Conservation (phyloP, 495 filamentous ascomycete genomes). For the Geoglossum glabrum region DNA sequence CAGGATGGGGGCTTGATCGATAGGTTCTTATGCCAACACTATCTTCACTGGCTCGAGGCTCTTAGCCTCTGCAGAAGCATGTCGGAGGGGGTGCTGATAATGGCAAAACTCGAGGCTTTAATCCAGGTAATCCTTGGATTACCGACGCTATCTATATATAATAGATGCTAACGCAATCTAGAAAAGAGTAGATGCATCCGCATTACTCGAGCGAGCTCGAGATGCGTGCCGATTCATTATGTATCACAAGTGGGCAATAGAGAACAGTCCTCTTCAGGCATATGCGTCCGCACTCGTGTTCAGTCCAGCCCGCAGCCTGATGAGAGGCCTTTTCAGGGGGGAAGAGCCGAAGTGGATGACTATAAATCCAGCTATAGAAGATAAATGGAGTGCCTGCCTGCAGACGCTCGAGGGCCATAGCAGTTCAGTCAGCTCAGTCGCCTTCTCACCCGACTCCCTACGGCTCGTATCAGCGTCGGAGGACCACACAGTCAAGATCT, state of each 20-base stretch:
- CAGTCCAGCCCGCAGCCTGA: not conserved
- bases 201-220: not conserved
- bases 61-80: not conserved
- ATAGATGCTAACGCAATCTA: not conserved
- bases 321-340: not conserved
- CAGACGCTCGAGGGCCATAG: too few relatives aligned
- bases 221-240: not conserved
- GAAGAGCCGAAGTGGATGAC: not conserved
- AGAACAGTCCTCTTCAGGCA: not conserved
- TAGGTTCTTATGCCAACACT: not conserved
- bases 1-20: not conserved
- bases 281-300: not conserved
- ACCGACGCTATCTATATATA: not conserved
- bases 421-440: too few relatives aligned
- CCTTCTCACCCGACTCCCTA: too few relatives aligned
- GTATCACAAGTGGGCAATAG: not conserved
- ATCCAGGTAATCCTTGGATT: not conserved
- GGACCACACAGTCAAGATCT: too few relatives aligned
- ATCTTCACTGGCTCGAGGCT: not conserved
- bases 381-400: not conserved
- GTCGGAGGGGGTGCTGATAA: not conserved
- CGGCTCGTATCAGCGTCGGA: too few relatives aligned
- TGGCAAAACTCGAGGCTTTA: not conserved
- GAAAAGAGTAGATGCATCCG: not conserved
- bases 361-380: not conserved